These are phyloP conservation scores for Claviceps cyperi DNA, from an alignment of 2,329 filamentous ascomycete genomes.

Conservation along the genomic window DNA sequence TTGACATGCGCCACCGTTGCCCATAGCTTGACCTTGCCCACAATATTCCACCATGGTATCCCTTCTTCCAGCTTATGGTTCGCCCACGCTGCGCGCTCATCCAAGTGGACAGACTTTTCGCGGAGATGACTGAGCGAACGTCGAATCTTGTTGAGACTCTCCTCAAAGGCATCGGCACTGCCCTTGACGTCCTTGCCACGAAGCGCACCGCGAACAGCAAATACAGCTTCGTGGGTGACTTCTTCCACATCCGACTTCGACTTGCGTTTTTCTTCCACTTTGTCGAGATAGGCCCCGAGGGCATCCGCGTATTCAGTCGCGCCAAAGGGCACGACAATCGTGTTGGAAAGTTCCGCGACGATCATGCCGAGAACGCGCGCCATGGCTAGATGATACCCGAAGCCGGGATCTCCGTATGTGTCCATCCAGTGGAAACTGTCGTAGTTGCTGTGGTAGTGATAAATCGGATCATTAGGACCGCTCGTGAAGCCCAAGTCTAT, in stretches of 20 bases:
- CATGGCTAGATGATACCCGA: constrained; percentile 51
- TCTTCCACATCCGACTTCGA: constrained; percentile 13
- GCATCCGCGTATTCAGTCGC: constrained; percentile 49
- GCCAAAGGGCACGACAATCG: constrained; percentile 47
- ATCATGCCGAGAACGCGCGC: constrained; percentile 51
- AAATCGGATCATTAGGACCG: constrained; percentile 36
- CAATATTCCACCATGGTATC: constrained; percentile 68
- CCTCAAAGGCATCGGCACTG: constrained; percentile 24
- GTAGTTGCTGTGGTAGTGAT: constrained; percentile 85
- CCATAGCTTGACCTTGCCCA: constrained; percentile 50
- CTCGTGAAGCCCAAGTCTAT: constrained; percentile 47
- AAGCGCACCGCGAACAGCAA: constrained; percentile 15
- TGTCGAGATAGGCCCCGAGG: constrained; percentile 36
- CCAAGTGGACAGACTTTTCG: constrained; percentile 28
- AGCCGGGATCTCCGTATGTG: constrained; percentile 56
- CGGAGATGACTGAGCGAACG: constrained; percentile 23
- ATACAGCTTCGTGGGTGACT: constrained; percentile 16
- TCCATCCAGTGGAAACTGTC: constrained; percentile 87
- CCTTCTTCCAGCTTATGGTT: constrained; percentile 31
- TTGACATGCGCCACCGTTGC: constrained; percentile 55
- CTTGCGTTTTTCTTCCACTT: constrained; percentile 34
- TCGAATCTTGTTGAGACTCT: constrained; percentile 24
- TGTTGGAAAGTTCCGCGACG: constrained; percentile 46
- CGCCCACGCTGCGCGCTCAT: constrained; percentile 28
- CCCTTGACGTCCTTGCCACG: constrained; percentile 15